phyloP scores from a whole-genome alignment of 2,329 filamentous ascomycete genomes.

The Teratosphaeriaceae sp. region DNA sequence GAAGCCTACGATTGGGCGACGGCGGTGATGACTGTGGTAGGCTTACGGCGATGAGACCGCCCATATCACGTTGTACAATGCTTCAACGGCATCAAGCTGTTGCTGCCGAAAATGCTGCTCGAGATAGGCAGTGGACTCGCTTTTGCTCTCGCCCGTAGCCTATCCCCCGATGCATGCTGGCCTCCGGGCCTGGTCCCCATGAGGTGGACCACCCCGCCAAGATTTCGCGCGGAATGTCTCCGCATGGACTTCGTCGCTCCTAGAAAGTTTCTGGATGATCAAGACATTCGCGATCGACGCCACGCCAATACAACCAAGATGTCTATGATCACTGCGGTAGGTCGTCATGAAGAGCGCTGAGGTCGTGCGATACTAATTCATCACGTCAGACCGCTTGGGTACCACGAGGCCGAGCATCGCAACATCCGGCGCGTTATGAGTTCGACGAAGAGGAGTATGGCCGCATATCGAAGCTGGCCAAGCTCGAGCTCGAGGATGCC shows the following conservation, averaged over 20 bases:
- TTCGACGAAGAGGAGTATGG: slow-evolving; percentile 48
- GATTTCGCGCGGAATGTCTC: neutral
- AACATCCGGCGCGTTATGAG: slow-evolving; percentile 43
- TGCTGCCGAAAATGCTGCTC: too few species aligned
- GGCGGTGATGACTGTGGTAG: slow-evolving; percentile 1
- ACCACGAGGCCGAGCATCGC: slow-evolving; percentile 44
- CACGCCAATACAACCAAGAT: neutral
- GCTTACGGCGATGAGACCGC: too few species aligned
- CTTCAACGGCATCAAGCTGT: too few species aligned
- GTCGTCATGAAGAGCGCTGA: neutral
- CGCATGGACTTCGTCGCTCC: neutral
- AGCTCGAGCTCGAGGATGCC: slow-evolving; percentile 77
- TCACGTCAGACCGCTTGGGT: slow-evolving; percentile 48
- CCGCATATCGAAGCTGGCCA: slow-evolving; percentile 45
- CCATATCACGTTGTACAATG: too few species aligned
- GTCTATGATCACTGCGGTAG: slow-evolving; percentile 1
- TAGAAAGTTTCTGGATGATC: neutral
- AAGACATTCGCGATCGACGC: neutral
- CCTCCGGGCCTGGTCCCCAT: too few species aligned
- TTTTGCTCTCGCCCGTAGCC: too few species aligned
- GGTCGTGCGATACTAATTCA: slow-evolving; percentile 44
- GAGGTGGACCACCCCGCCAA: too few species aligned
- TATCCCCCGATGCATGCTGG: too few species aligned
- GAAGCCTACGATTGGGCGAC: slow-evolving; percentile 19
- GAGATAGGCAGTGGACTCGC: too few species aligned